Evolutionary conservation across 352 stramenopile species (phyloP).

Genomic region (Globisporangium barbulae): DNA sequence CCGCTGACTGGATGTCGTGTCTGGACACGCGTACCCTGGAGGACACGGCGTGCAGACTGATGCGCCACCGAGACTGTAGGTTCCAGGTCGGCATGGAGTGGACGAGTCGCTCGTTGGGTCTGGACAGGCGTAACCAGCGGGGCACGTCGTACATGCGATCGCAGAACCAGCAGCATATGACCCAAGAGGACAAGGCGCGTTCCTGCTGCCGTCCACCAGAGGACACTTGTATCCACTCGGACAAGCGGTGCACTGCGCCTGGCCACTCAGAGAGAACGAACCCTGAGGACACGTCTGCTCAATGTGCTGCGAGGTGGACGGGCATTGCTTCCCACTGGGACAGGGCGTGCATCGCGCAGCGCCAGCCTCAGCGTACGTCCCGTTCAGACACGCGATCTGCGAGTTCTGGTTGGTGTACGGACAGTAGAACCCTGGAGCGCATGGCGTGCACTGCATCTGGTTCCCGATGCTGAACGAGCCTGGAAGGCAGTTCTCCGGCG

Average conservation of each 20-base stretch:
- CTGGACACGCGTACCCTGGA: slow-evolving; percentile 73
- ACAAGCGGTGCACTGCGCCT: slow-evolving; percentile 23
- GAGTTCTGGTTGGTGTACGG: slow-evolving; percentile 34
- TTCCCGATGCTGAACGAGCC: slow-evolving; percentile 47
- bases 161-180: slow-evolving; percentile 35
- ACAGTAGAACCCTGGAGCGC: slow-evolving; percentile 58
- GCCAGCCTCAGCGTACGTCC: slow-evolving; percentile 45
- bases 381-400: slow-evolving; percentile 44
- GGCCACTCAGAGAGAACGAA: slow-evolving; percentile 61
- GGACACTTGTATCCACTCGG: slow-evolving; percentile 58
- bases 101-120: slow-evolving; percentile 29
- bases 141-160: slow-evolving; percentile 62
- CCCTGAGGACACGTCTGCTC: slow-evolving; percentile 49
- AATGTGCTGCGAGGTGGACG: slow-evolving; percentile 31
- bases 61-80: slow-evolving; percentile 54
- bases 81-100: slow-evolving; percentile 44
- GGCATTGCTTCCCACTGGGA: slow-evolving; percentile 58
- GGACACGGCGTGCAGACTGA: slow-evolving; percentile 54
- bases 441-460: slow-evolving; percentile 52
- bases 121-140: slow-evolving; percentile 51
- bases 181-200: slow-evolving; percentile 37
- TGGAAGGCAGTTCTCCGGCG: slow-evolving; percentile 38
- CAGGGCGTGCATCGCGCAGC: slow-evolving; percentile 46
- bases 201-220: slow-evolving; percentile 40
- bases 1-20: slow-evolving; percentile 41